Percentiles rank a stretch among this genome's conserved stretches.
Evolutionary conservation across 2,329 filamentous ascomycete species (phyloP).

Genomic region (Alternaria hordeiaustralica): DNA sequence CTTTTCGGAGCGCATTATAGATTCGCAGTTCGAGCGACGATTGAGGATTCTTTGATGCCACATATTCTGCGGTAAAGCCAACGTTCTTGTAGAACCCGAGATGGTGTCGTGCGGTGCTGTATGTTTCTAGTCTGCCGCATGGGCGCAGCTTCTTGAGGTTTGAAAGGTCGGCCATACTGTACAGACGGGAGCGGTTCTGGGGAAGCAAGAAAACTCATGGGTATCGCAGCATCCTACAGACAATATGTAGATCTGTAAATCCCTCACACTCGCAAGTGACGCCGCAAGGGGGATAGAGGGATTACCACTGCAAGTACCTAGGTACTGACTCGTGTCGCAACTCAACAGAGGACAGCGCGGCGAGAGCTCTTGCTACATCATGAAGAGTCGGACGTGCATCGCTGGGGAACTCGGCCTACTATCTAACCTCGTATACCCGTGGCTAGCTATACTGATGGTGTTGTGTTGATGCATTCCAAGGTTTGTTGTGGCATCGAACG

Average conservation of each 20-base stretch:
- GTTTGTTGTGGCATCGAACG: not conserved
- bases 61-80: constrained; percentile 47
- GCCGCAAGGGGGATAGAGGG: not conserved
- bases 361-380: not conserved
- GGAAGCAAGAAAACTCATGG: not conserved
- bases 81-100: constrained; percentile 55
- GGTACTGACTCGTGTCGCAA: not conserved
- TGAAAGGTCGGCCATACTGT: constrained; percentile 1
- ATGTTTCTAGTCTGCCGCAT: constrained; percentile 52
- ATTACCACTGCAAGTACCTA: not conserved
- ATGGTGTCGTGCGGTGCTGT: constrained; percentile 53
- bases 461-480: not conserved
- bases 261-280: not conserved
- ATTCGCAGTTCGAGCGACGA: constrained; percentile 38
- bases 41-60: not conserved
- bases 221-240: not conserved
- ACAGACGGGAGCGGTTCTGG: not conserved
- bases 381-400: not conserved
- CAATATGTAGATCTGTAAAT: not conserved
- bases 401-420: not conserved
- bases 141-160: constrained; percentile 24
- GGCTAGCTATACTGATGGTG: not conserved
- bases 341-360: not conserved
- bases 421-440: not conserved
- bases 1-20: constrained; percentile 43